A percentile compares a stretch with the other conserved stretches of the same genome.
phyloP scores from a whole-genome alignment of 2,329 filamentous ascomycete species.

The Talaromyces amestolkiae region DNA sequence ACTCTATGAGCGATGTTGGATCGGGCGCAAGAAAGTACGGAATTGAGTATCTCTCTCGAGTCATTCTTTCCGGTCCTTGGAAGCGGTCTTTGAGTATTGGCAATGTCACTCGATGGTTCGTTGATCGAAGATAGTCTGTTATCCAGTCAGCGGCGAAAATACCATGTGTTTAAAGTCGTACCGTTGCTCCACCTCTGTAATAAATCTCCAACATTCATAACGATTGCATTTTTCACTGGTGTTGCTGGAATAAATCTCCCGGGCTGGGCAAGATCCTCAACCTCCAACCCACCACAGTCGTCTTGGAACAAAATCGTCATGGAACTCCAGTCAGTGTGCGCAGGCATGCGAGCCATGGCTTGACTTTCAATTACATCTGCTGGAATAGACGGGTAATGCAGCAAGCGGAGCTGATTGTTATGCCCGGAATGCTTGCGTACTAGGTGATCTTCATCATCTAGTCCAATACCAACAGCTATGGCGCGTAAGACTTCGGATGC shows the following conservation, averaged over 20 bases:
- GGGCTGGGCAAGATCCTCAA: background rate
- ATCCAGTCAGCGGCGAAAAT: background rate
- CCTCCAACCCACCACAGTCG: background rate
- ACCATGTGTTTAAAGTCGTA: background rate
- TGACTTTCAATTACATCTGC: slow-evolving; percentile 44
- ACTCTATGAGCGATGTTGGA: slow-evolving; percentile 50
- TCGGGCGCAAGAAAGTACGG: slow-evolving; percentile 59
- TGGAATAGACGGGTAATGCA: slow-evolving; percentile 57
- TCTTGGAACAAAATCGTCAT: slow-evolving; percentile 58
- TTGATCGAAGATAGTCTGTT: slow-evolving; percentile 52
- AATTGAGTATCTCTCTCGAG: slow-evolving; percentile 55
- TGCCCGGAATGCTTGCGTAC: slow-evolving; percentile 52
- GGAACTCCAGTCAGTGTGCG: slow-evolving; percentile 56
- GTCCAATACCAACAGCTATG: slow-evolving; percentile 46
- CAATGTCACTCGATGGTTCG: slow-evolving; percentile 50
- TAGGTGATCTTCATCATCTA: slow-evolving; percentile 48
- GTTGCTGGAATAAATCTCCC: slow-evolving; percentile 39
- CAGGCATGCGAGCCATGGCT: slow-evolving; percentile 47
- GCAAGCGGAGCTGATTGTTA: slow-evolving; percentile 58
- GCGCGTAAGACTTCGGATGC: background rate
- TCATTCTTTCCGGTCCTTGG: slow-evolving; percentile 35
- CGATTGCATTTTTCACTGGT: slow-evolving; percentile 34
- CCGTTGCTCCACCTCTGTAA: background rate
- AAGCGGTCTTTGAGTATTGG: slow-evolving; percentile 39
- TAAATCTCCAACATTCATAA: background rate